Evolutionary conservation across 2,329 filamentous ascomycete species (phyloP).

Genomic region (Penicillium sclerotigenum): DNA sequence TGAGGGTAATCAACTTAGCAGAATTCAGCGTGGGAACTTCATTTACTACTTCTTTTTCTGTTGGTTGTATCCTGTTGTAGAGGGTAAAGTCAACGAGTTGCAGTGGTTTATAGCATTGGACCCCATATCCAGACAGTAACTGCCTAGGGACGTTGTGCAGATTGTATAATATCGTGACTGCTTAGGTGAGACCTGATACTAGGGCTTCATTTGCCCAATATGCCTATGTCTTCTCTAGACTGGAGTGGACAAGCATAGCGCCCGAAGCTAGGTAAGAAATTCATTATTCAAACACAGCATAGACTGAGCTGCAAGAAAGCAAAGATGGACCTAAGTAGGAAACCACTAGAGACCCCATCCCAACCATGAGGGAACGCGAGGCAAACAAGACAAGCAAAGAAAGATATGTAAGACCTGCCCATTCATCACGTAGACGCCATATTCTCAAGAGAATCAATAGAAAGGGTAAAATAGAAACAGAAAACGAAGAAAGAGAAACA

Average conservation of each 20-base stretch:
- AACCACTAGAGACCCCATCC: background rate
- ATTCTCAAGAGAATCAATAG: constrained; percentile 2
- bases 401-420: constrained; percentile 3
- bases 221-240: background rate
- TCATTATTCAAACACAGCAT: constrained; percentile 3
- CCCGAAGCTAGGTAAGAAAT: background rate
- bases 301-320: background rate
- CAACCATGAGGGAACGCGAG: background rate
- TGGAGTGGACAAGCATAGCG: background rate
- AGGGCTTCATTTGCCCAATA: background rate
- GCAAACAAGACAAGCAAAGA: background rate
- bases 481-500: background rate
- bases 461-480: background rate
- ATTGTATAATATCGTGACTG: background rate
- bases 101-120: background rate
- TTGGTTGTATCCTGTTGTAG: background rate
- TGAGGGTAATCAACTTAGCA: constrained; percentile 10
- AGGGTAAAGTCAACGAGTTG: background rate
- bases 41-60: background rate
- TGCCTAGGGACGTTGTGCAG: background rate
- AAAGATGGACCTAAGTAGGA: background rate
- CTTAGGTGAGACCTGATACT: no score
- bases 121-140: no score
- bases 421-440: constrained; percentile 6
- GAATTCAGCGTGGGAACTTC: constrained; percentile 3